These are phyloP conservation scores for Panicum miliaceum DNA, from an alignment of 176 grass and related monocot species.

Conservation along the genomic window DNA sequence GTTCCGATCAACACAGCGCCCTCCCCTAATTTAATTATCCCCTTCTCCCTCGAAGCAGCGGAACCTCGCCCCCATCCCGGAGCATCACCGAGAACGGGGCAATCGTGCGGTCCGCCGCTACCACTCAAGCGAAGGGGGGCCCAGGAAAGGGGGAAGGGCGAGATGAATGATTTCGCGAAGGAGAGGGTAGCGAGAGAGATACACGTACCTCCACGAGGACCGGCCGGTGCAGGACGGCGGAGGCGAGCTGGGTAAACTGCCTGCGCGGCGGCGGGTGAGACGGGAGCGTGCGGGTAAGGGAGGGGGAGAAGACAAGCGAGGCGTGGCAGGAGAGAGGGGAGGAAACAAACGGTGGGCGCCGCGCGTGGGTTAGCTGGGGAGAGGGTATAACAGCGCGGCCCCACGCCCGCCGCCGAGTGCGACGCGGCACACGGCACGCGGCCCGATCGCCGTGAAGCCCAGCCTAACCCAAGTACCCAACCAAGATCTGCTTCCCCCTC, in stretches of 20 bases:
- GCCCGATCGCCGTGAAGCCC: neutral
- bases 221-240: neutral
- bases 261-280: neutral
- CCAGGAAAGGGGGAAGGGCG: neutral
- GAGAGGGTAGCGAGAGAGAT: neutral
- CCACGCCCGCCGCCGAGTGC: neutral
- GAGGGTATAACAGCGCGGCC: slow-evolving; percentile 2
- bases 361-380: slow-evolving; percentile 6
- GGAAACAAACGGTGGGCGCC: slow-evolving; percentile 29
- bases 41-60: neutral
- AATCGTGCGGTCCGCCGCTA: neutral
- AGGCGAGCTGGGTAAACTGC: neutral
- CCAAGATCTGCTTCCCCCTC: neutral
- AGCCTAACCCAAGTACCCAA: neutral
- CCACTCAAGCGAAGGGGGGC: neutral
- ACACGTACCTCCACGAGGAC: slow-evolving; percentile 36
- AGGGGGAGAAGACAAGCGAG: neutral
- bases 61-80: neutral
- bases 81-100: neutral
- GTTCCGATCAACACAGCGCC: neutral
- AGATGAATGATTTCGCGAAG: neutral
- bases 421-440: slow-evolving; percentile 16
- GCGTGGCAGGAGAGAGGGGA: neutral
- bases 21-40: neutral
- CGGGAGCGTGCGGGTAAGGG: neutral